Conservation (phyloP, 768 basidiomycete species). For the Cubamyces sp. region DNA sequence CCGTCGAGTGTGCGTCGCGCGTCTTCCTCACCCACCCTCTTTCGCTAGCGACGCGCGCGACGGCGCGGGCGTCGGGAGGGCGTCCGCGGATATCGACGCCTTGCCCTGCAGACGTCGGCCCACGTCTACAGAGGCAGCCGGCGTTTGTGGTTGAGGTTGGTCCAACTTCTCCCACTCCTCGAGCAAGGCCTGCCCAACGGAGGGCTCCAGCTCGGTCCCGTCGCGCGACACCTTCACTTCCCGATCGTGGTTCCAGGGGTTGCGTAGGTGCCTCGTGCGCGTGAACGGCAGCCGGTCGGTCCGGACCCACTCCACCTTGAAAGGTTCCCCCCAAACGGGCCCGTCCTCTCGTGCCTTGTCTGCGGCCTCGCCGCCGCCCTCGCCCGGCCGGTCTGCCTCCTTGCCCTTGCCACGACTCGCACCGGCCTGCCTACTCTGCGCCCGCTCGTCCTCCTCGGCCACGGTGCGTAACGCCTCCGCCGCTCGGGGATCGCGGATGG, state of each 20-base stretch:
- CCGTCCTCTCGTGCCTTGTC: constrained; percentile 29
- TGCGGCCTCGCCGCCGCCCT: constrained; percentile 23
- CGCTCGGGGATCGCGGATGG: constrained; percentile 30
- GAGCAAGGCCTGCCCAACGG: constrained; percentile 65
- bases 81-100: constrained; percentile 21
- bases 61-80: constrained; percentile 2
- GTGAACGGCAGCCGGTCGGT: constrained; percentile 74
- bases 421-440: background rate
- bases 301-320: constrained; percentile 83
- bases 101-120: constrained; percentile 19
- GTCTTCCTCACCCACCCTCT: constrained; percentile 6
- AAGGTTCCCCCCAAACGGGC: constrained; percentile 71
- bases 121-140: constrained; percentile 14
- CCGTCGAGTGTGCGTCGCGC: background rate
- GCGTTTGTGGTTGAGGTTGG: constrained; percentile 25
- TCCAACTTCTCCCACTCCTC: constrained; percentile 61
- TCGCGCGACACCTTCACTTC: constrained; percentile 85
- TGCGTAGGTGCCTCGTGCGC: constrained; percentile 78
- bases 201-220: constrained; percentile 91
- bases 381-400: constrained; percentile 25
- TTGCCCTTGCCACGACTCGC: constrained; percentile 22
- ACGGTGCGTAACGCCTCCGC: constrained; percentile 18
- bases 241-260: constrained; percentile 90
- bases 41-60: constrained; percentile 5
- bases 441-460: constrained; percentile 32